A percentile compares a stretch with the other conserved stretches of the same genome.
phyloP scores from a whole-genome alignment of 306 rosid species.

The Sicyos edulis region DNA sequence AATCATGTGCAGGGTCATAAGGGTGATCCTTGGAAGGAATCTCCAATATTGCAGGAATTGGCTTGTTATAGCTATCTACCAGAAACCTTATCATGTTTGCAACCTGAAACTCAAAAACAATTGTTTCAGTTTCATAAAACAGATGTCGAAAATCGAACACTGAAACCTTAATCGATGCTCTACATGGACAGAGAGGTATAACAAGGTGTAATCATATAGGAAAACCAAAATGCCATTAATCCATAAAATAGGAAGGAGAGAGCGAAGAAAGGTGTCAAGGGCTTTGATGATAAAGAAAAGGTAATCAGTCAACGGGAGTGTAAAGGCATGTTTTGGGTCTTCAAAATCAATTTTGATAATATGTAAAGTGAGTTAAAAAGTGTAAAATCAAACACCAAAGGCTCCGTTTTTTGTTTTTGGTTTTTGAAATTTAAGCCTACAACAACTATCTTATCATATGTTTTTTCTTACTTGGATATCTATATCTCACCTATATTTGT shows the following conservation, averaged over 20 bases:
- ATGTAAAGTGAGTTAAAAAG: too few relatives aligned
- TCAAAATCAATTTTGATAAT: too few relatives aligned
- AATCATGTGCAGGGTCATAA: conserved; percentile 86
- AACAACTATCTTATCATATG: too few relatives aligned
- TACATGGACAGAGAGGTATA: neutral
- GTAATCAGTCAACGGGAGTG: neutral
- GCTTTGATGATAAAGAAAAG: neutral
- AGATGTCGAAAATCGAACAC: neutral
- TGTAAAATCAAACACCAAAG: too few relatives aligned
- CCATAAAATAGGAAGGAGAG: neutral
- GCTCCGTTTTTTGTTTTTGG: too few relatives aligned
- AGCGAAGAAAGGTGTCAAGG: too few relatives aligned
- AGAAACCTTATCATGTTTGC: conserved; percentile 93
- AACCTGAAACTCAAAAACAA: conserved; percentile 43
- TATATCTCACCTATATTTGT: too few relatives aligned
- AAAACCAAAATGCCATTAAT: neutral
- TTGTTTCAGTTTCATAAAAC: neutral
- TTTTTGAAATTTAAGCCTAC: too few relatives aligned
- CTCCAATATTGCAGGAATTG: conserved; percentile 86
- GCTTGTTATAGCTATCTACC: conserved; percentile 85
- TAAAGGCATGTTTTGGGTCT: too few relatives aligned
- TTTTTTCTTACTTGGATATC: too few relatives aligned
- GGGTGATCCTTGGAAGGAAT: conserved; percentile 97
- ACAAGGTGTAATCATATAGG: neutral
- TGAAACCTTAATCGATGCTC: neutral